These are phyloP conservation scores for Peronospora belbahrii DNA, from an alignment of 352 stramenopile genomes.

Conservation along the genomic window DNA sequence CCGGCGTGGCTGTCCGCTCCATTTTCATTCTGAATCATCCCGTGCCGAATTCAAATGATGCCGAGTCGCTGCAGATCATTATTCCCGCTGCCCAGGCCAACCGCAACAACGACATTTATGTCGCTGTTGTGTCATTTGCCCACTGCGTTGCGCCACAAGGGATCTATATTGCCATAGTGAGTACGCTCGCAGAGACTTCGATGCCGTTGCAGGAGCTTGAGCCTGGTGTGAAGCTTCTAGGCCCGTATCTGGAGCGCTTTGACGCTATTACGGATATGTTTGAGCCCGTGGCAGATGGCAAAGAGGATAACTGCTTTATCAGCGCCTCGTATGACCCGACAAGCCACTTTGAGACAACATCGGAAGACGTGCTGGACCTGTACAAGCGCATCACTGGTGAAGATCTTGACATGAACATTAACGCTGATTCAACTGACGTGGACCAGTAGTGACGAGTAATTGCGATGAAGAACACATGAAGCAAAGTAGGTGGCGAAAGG, in stretches of 20 bases:
- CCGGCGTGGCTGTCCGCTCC: constrained; percentile 93
- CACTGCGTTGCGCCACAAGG: constrained; percentile 93
- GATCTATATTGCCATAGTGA: constrained; percentile 98
- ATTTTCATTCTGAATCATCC: constrained; percentile 99
- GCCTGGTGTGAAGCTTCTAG: constrained; percentile 92
- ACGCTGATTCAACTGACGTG: constrained; percentile 91
- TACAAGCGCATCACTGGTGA: constrained; percentile 98
- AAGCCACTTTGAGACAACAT: constrained; percentile 97
- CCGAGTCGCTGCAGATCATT: constrained; percentile 97
- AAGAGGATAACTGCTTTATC: constrained; percentile 96
- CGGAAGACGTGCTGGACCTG: constrained; percentile 93
- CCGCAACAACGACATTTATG: constrained; percentile 98
- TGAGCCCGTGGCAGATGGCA: constrained; percentile 88
- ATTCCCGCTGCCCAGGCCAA: constrained; percentile 94
- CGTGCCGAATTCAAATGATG: constrained; percentile 94
- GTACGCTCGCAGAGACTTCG: constrained; percentile 94
- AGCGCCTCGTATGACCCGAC: constrained; percentile 89
- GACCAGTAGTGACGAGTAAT: constrained; percentile 75
- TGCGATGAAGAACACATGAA: no score
- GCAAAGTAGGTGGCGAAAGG: constrained; percentile 1
- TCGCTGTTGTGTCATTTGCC: constrained; percentile 91
- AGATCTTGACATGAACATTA: constrained; percentile 97
- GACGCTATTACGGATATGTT: constrained; percentile 94
- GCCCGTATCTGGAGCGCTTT: constrained; percentile 95
- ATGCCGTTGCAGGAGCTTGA: constrained; percentile 93